Conservation (phyloP, 2,329 filamentous ascomycete genomes). For the Talaromyces sp. region DNA sequence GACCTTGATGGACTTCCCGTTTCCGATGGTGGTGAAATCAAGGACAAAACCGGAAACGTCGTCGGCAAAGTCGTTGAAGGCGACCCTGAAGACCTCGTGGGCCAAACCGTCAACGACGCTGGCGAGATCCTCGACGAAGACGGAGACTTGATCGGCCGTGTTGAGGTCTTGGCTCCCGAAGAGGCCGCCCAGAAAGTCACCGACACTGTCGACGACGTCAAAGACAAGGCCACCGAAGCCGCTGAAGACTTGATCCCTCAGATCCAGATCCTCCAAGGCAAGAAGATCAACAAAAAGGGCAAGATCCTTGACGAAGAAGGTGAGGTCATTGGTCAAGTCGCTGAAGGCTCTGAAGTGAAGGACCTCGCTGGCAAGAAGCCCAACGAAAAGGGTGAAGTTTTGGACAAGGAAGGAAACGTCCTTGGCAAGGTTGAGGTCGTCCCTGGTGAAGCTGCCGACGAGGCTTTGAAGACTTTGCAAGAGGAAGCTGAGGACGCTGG, state of each 20-base stretch:
- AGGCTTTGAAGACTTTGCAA: slow-evolving; percentile 22
- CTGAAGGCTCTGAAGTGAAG: slow-evolving; percentile 37
- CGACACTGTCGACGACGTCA: slow-evolving; percentile 24
- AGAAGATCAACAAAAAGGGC: slow-evolving; percentile 32
- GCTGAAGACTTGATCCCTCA: slow-evolving; percentile 28
- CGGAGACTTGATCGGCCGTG: slow-evolving; percentile 33
- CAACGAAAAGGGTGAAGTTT: slow-evolving; percentile 41
- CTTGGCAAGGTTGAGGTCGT: slow-evolving; percentile 27
- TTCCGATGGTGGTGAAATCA: slow-evolving; percentile 53
- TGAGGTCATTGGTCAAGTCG: slow-evolving; percentile 36
- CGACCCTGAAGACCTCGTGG: slow-evolving; percentile 45
- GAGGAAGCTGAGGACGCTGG: slow-evolving; percentile 34
- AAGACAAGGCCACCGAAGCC: slow-evolving; percentile 28
- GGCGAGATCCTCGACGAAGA: slow-evolving; percentile 37
- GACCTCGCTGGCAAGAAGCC: slow-evolving; percentile 41
- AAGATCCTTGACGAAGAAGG: slow-evolving; percentile 48
- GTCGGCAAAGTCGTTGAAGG: slow-evolving; percentile 33
- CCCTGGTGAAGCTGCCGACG: slow-evolving; percentile 14
- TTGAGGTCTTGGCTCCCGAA: slow-evolving; percentile 21
- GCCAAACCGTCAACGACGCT: slow-evolving; percentile 32
- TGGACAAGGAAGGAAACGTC: slow-evolving; percentile 40
- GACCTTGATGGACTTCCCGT: slow-evolving; percentile 43
- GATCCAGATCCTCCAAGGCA: slow-evolving; percentile 13
- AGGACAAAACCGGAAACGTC: slow-evolving; percentile 41
- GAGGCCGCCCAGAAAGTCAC: slow-evolving; percentile 28